phyloP scores from a whole-genome alignment of 108 stramenopile species.

The Cyclotella baltica region DNA sequence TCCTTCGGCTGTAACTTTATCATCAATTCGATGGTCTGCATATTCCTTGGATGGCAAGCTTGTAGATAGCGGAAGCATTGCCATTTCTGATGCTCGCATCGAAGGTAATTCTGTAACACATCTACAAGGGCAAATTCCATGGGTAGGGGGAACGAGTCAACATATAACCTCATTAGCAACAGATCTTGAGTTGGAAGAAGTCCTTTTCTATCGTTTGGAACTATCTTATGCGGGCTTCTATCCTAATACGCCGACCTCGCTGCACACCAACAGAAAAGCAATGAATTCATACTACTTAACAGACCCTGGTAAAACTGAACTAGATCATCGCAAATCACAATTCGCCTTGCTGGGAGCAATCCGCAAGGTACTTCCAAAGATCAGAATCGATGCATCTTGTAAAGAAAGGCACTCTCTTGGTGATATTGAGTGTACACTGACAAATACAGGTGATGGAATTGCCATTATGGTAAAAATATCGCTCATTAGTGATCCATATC shows the following conservation, averaged over 20 bases:
- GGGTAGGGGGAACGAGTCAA: conserved; percentile 18
- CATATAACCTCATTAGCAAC: neutral
- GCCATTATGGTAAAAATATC: conserved; percentile 37
- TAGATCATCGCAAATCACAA: conserved; percentile 17
- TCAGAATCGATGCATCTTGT: conserved; percentile 24
- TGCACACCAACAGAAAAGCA: neutral
- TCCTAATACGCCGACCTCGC: neutral
- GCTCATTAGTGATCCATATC: conserved; percentile 10
- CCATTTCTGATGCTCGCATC: neutral
- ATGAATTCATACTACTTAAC: conserved; percentile 36
- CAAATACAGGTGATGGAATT: conserved; percentile 10
- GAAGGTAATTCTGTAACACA: conserved; percentile 28
- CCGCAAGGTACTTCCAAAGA: conserved; percentile 20
- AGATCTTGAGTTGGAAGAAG: conserved; percentile 3
- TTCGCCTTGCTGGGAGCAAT: conserved; percentile 32
- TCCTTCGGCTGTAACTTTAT: neutral
- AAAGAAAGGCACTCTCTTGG: neutral
- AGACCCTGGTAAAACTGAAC: conserved; percentile 13
- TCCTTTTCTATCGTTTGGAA: conserved; percentile 35
- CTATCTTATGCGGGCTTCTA: neutral
- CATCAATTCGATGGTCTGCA: conserved; percentile 24
- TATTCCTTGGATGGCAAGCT: conserved; percentile 32
- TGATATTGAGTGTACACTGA: conserved; percentile 22
- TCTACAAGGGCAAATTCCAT: conserved; percentile 22
- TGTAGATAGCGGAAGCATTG: conserved; percentile 13